Percentiles rank a stretch among this genome's conserved stretches.
Conservation (phyloP, 2,329 filamentous ascomycete species). For the Cladorrhinum sp. region DNA sequence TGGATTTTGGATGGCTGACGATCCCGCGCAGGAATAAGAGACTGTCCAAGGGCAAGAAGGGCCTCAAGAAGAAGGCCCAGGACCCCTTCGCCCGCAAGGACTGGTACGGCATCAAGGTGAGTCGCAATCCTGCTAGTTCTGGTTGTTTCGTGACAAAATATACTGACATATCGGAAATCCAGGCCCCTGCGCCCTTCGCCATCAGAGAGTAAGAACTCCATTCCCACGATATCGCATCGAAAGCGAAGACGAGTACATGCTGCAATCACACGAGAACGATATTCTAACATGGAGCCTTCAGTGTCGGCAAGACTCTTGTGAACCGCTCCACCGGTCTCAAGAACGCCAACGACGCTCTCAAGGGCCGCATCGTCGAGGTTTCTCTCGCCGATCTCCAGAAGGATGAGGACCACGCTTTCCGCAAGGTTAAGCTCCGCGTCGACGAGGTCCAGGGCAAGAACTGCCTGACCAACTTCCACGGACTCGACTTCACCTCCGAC, state of each 20-base stretch:
- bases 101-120: slow-evolving; percentile 95
- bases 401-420: slow-evolving; percentile 99
- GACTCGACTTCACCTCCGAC: slow-evolving; percentile 99
- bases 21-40: slow-evolving; percentile 82
- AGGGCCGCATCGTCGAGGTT: slow-evolving; percentile 98
- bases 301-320: slow-evolving; percentile 99
- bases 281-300: slow-evolving; percentile 43
- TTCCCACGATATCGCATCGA: slow-evolving; percentile 10
- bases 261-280: slow-evolving; percentile 10
- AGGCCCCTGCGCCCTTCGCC: slow-evolving; percentile 95
- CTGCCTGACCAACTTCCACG: slow-evolving; percentile 99
- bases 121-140: slow-evolving; percentile 23
- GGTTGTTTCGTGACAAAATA: slow-evolving; percentile 3
- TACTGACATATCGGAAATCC: slow-evolving; percentile 27
- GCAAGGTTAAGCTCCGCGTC: slow-evolving; percentile 98
- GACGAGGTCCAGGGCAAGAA: slow-evolving; percentile 99
- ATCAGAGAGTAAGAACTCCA: slow-evolving; percentile 78
- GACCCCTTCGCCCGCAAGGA: slow-evolving; percentile 99
- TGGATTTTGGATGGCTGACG: slow-evolving; percentile 25
- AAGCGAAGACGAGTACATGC: slow-evolving; percentile 8
- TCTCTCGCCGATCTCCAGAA: slow-evolving; percentile 99
- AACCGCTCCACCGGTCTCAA: slow-evolving; percentile 99
- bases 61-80: slow-evolving; percentile 98
- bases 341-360: slow-evolving; percentile 99
- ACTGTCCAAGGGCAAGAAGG: slow-evolving; percentile 99